Percentiles rank a stretch among this genome's conserved stretches.
phyloP scores from a whole-genome alignment of 2,329 filamentous ascomycete genomes.

The Colletotrichum incanum region DNA sequence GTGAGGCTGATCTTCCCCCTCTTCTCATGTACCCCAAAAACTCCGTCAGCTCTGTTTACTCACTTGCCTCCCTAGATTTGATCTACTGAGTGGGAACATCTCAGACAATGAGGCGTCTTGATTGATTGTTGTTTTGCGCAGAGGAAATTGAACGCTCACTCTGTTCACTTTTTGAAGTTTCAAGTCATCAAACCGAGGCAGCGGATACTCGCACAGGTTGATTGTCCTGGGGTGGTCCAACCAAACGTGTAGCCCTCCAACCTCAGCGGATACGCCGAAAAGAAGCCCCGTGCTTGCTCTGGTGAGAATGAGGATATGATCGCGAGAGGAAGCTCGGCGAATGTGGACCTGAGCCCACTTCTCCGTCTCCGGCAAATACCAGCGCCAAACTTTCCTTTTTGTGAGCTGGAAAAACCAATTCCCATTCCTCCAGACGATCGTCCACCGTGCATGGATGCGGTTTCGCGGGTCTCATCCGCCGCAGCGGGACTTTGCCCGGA shows the following conservation, averaged over 20 bases:
- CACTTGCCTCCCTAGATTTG: slow-evolving; percentile 34
- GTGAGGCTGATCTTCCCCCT: slow-evolving; percentile 17
- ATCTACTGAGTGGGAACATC: slow-evolving; percentile 38
- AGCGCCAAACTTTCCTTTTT: slow-evolving; percentile 1
- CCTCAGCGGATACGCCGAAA: neutral
- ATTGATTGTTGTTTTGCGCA: slow-evolving; percentile 27
- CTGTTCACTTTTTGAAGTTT: slow-evolving; percentile 6
- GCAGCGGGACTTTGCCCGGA: slow-evolving; percentile 29
- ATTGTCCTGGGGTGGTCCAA: neutral
- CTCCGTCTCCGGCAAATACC: neutral
- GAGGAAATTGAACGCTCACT: slow-evolving; percentile 2
- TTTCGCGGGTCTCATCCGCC: slow-evolving; percentile 5
- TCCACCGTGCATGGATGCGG: neutral
- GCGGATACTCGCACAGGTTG: neutral
- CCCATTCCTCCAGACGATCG: slow-evolving; percentile 26
- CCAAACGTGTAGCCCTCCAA: neutral
- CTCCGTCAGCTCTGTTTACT: slow-evolving; percentile 29
- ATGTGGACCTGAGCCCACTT: neutral
- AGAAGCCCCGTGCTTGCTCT: neutral
- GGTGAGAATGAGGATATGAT: neutral
- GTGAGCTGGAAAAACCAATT: slow-evolving; percentile 5
- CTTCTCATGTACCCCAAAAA: neutral
- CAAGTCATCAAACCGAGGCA: neutral
- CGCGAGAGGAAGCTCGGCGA: neutral
- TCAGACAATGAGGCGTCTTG: slow-evolving; percentile 30